Evolutionary conservation across 805 yeast genomes (phyloP).

Genomic region (Metschnikowia baotianmanensis): DNA sequence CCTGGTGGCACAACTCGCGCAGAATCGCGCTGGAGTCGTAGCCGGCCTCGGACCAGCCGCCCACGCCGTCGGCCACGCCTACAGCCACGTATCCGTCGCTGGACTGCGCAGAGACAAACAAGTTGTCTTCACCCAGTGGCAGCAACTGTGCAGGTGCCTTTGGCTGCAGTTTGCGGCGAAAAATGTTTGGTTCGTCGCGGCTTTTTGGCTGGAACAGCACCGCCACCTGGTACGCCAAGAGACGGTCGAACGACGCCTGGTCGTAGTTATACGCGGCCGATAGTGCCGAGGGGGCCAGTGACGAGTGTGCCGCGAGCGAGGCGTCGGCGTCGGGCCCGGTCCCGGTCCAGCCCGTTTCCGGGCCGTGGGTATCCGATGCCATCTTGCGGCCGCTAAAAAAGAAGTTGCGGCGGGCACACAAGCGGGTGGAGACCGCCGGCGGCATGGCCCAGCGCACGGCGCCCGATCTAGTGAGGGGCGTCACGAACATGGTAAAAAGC

Average conservation of each 20-base stretch:
- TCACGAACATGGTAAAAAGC: slow-evolving; percentile 12
- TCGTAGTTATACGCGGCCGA: slow-evolving; percentile 23
- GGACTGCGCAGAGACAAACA: slow-evolving; percentile 47
- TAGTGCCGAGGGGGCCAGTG: slow-evolving; percentile 3
- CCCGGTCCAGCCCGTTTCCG: slow-evolving; percentile 18
- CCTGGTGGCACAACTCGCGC: slow-evolving; percentile 65
- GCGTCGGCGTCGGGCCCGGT: slow-evolving; percentile 1
- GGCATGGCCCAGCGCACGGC: slow-evolving; percentile 1
- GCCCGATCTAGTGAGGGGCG: background rate
- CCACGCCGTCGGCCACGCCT: slow-evolving; percentile 97
- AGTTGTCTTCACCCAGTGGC: slow-evolving; percentile 78
- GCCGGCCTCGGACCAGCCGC: slow-evolving; percentile 95
- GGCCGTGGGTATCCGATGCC: slow-evolving; percentile 13
- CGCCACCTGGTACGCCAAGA: slow-evolving; percentile 50
- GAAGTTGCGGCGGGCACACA: slow-evolving; percentile 6
- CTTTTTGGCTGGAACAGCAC: slow-evolving; percentile 77
- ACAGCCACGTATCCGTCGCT: slow-evolving; percentile 46
- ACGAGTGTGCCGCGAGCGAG: background rate
- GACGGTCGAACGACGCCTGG: slow-evolving; percentile 19
- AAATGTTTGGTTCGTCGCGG: slow-evolving; percentile 49
- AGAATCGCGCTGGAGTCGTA: slow-evolving; percentile 86
- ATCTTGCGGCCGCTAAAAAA: slow-evolving; percentile 9
- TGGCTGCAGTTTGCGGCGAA: slow-evolving; percentile 27
- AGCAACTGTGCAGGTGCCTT: slow-evolving; percentile 40
- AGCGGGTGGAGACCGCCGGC: background rate